Conservation (phyloP, 2,329 filamentous ascomycete species). For the Hypoxylon sp. region DNA sequence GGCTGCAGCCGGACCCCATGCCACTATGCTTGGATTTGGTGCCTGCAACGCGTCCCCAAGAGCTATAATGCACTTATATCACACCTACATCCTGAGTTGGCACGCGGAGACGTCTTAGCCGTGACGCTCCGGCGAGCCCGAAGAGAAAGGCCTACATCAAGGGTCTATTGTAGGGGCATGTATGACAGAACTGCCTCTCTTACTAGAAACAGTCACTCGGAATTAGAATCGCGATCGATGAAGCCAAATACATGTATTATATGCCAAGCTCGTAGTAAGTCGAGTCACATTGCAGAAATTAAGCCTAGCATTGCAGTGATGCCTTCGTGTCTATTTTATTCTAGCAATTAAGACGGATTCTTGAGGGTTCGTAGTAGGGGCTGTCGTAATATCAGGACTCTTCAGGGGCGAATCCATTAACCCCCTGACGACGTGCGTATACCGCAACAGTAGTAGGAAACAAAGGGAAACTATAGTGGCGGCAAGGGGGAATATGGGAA, state of each 20-base stretch:
- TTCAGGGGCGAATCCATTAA: conserved; percentile 42
- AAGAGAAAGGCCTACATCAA: conserved; percentile 21
- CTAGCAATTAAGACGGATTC: conserved; percentile 46
- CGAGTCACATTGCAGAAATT: conserved; percentile 44
- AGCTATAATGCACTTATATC: conserved; percentile 37
- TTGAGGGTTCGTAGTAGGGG: conserved; percentile 34
- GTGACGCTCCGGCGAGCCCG: conserved; percentile 25
- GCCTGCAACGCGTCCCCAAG: conserved; percentile 26
- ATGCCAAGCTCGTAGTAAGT: conserved; percentile 41
- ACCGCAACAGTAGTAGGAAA: conserved; percentile 33
- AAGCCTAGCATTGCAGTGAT: conserved; percentile 45
- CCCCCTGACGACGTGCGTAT: conserved; percentile 40
- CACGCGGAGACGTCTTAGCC: conserved; percentile 35
- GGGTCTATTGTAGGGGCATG: conserved; percentile 14
- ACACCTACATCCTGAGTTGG: conserved; percentile 40
- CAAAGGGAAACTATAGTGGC: conserved; percentile 37
- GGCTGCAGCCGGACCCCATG: conserved; percentile 31
- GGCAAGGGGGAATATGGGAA: conserved; percentile 28
- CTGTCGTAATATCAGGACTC: conserved; percentile 40
- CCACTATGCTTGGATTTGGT: conserved; percentile 20
- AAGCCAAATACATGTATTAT: conserved; percentile 31
- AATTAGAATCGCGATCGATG: conserved; percentile 26
- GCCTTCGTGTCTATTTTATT: conserved; percentile 45
- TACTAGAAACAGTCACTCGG: conserved; percentile 36
- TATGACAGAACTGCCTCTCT: conserved; percentile 13